Conservation (phyloP, 164 flowering plant species). For the Hamamelis virginiana region DNA sequence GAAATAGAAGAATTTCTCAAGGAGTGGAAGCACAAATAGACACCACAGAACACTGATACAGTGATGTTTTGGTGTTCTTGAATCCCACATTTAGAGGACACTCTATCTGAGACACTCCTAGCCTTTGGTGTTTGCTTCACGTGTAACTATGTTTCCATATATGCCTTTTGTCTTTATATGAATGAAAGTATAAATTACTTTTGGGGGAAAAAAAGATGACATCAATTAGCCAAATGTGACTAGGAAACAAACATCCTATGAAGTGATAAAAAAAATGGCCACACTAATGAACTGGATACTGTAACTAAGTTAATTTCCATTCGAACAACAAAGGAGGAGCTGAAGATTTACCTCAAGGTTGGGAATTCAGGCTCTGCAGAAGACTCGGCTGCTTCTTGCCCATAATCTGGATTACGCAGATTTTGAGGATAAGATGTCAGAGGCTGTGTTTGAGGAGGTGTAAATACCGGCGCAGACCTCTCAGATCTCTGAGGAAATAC, state of each 20-base stretch:
- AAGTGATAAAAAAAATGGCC: not conserved
- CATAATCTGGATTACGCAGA: slow-evolving; percentile 47
- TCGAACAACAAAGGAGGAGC: not conserved
- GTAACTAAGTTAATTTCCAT: not conserved
- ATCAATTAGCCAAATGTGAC: not conserved
- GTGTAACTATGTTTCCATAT: not conserved
- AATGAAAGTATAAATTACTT: too few species aligned
- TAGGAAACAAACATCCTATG: not conserved
- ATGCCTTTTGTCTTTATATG: not conserved
- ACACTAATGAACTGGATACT: not conserved
- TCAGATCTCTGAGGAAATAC: slow-evolving; percentile 91
- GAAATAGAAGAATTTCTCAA: too few species aligned
- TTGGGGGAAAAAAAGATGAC: too few species aligned
- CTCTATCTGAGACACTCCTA: too few species aligned
- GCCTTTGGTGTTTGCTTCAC: not conserved
- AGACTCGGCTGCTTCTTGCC: slow-evolving; percentile 57
- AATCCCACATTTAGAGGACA: too few species aligned
- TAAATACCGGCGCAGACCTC: slow-evolving; percentile 76
- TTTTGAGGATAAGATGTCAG: slow-evolving; percentile 68
- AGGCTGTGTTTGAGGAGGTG: slow-evolving; percentile 91
- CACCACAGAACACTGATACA: too few species aligned
- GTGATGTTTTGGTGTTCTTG: too few species aligned
- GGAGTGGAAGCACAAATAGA: too few species aligned
- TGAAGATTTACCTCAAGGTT: slow-evolving; percentile 61
- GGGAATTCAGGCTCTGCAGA: slow-evolving; percentile 83